Conservation (phyloP, 129 eudicot genomes). For the Pittosporum tobira region DNA sequence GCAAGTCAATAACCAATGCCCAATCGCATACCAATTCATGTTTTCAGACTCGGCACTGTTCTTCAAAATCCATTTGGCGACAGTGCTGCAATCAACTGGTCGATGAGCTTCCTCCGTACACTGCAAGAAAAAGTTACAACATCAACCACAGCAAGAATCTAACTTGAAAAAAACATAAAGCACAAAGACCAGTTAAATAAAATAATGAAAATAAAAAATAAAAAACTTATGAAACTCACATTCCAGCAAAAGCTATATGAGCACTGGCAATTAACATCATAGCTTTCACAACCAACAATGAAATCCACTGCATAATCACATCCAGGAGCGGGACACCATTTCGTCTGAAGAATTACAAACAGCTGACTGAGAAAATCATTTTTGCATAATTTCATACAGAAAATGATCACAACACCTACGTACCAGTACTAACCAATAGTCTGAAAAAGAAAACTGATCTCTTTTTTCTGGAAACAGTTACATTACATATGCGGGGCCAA, state of each 20-base stretch:
- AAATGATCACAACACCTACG: neutral
- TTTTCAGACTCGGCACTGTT: constrained; percentile 65
- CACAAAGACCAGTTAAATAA: neutral
- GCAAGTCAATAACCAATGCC: neutral
- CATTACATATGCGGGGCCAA: neutral
- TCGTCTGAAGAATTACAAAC: constrained; percentile 36
- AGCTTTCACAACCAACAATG: constrained; percentile 71
- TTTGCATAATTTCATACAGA: neutral
- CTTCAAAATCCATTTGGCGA: constrained; percentile 60
- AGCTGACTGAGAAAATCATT: neutral
- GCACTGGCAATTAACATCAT: constrained; percentile 70
- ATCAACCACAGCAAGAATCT: constrained; percentile 8
- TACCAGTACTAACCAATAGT: neutral
- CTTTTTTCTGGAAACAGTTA: neutral
- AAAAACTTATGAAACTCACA: constrained; percentile 28
- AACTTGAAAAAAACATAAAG: neutral
- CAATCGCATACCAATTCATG: constrained; percentile 52
- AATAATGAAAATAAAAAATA: neutral
- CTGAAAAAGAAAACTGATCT: neutral
- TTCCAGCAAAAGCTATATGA: constrained; percentile 77
- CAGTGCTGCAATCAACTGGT: constrained; percentile 71
- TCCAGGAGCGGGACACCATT: constrained; percentile 94
- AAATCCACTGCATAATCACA: constrained; percentile 80
- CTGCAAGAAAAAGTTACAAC: constrained; percentile 26
- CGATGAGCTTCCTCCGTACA: constrained; percentile 82